A percentile compares a stretch with the other conserved stretches of the same genome.
Evolutionary conservation across 768 basidiomycete species (phyloP).

Genomic region (Pleurotus tuoliensis): DNA sequence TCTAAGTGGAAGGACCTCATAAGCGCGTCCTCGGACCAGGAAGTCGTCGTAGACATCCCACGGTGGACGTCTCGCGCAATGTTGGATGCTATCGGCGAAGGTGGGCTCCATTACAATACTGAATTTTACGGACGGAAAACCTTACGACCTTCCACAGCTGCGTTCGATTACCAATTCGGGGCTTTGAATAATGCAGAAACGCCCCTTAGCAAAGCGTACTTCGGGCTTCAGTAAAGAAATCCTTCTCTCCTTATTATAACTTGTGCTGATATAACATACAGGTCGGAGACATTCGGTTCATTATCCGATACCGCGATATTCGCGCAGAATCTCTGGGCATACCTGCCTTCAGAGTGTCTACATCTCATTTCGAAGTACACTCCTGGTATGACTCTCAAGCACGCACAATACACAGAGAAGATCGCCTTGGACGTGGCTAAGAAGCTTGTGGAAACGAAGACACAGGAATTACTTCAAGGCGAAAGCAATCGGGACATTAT

Average conservation of each 20-base stretch:
- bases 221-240: conserved; percentile 29
- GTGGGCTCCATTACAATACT: conserved; percentile 17
- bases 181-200: conserved; percentile 37
- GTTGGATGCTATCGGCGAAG: conserved; percentile 50
- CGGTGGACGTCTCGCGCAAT: conserved; percentile 46
- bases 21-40: conserved; percentile 31
- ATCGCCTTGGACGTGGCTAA: conserved; percentile 26
- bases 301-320: conserved; percentile 22
- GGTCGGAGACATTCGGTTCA: conserved; percentile 14
- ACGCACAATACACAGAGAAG: conserved; percentile 40
- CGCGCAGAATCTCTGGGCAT: conserved; percentile 23
- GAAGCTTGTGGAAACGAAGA: conserved; percentile 31
- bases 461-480: conserved; percentile 26
- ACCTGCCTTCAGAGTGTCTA: conserved; percentile 27
- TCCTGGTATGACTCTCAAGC: conserved; percentile 30
- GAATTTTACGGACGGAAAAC: background rate
- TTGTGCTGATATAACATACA: background rate
- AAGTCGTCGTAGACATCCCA: conserved; percentile 42
- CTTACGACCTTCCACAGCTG: conserved; percentile 33
- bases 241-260: background rate
- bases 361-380: conserved; percentile 30
- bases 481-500: conserved; percentile 35
- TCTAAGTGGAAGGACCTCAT: conserved; percentile 49
- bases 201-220: conserved; percentile 32
- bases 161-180: conserved; percentile 56